Percentiles rank a stretch among this genome's conserved stretches.
Evolutionary conservation across 176 grass and related monocot genomes (phyloP).

Genomic region (maize (Zea mays)): Zm-B73-REFERENCE-NAM-5.0 NC_050097.1:50050501-50051000

Average conservation of each 20-base stretch:
- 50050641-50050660: too few species aligned
- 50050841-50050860: slow-evolving; percentile 39
- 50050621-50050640: too few species aligned
- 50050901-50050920: slow-evolving; percentile 78
- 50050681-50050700: neutral
- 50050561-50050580: too few species aligned
- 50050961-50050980: slow-evolving; percentile 20
- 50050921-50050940: slow-evolving; percentile 10
- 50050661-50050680: neutral
- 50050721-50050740: slow-evolving; percentile 5
- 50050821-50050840: slow-evolving; percentile 21
- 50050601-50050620: too few species aligned
- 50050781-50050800: slow-evolving; percentile 6
- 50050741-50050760: slow-evolving; percentile 8
- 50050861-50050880: slow-evolving; percentile 94
- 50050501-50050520: too few species aligned
- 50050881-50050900: slow-evolving; percentile 89
- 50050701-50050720: neutral
- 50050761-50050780: slow-evolving; percentile 25
- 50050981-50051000: slow-evolving; percentile 66
- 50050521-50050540: too few species aligned
- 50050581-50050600: too few species aligned
- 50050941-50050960: slow-evolving; percentile 25
- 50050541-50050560: too few species aligned
- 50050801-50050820: slow-evolving; percentile 17